phyloP scores from a whole-genome alignment of 305 asterid genomes.

The Coffea humblotiana region DNA sequence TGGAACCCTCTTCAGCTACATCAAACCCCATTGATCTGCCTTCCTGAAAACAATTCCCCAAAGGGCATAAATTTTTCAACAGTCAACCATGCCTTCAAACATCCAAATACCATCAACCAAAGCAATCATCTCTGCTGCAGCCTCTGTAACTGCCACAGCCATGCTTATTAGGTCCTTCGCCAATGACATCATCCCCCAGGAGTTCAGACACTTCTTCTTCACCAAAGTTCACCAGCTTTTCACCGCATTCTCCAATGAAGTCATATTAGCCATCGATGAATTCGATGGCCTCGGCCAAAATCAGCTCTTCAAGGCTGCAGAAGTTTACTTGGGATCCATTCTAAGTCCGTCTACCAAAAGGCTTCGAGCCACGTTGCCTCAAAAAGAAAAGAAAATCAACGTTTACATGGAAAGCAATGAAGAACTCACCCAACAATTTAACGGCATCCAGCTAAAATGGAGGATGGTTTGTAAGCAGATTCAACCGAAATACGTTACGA shows the following conservation, averaged over 20 bases:
- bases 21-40: neutral
- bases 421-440: slow-evolving; percentile 29
- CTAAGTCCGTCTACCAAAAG: slow-evolving; percentile 11
- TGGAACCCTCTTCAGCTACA: no score
- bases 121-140: slow-evolving; percentile 38
- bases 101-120: slow-evolving; percentile 15
- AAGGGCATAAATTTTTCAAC: no score
- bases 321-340: slow-evolving; percentile 18
- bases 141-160: slow-evolving; percentile 52
- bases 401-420: slow-evolving; percentile 26
- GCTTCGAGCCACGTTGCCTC: slow-evolving; percentile 28
- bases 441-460: slow-evolving; percentile 39
- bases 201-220: slow-evolving; percentile 22
- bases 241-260: slow-evolving; percentile 24
- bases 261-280: slow-evolving; percentile 44
- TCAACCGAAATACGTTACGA: neutral
- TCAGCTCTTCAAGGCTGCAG: slow-evolving; percentile 39
- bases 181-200: slow-evolving; percentile 40
- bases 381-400: slow-evolving; percentile 37
- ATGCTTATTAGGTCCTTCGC: slow-evolving; percentile 41
- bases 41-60: no score
- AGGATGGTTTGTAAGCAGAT: slow-evolving; percentile 7
- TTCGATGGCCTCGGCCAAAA: slow-evolving; percentile 44
- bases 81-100: neutral
- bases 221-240: slow-evolving; percentile 16